Conservation (phyloP, 257 asterid species). For the Solanum raphanifolium region DNA sequence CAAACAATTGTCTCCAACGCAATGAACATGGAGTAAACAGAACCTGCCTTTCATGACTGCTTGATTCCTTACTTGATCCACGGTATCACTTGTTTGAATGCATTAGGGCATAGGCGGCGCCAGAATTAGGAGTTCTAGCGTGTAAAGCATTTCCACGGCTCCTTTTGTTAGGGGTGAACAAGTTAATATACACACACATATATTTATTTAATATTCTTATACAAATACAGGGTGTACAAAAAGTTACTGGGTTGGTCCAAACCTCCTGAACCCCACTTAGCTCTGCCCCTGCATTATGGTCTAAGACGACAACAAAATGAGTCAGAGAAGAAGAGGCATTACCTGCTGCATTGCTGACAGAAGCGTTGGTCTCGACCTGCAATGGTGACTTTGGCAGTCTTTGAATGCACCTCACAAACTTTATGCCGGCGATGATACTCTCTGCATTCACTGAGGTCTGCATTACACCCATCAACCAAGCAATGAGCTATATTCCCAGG, state of each 20-base stretch:
- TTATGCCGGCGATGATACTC: conserved; percentile 89
- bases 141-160: neutral
- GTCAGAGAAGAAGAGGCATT: neutral
- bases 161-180: neutral
- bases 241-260: neutral
- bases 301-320: neutral
- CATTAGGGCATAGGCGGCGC: neutral
- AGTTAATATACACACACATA: neutral
- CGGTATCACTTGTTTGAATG: neutral
- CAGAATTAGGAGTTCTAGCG: neutral
- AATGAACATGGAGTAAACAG: neutral
- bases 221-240: neutral
- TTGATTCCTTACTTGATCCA: neutral
- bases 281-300: neutral
- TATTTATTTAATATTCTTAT: neutral
- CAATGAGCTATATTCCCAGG: conserved; percentile 39
- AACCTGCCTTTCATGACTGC: neutral
- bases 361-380: conserved; percentile 72
- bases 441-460: conserved; percentile 71
- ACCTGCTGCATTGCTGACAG: conserved; percentile 99
- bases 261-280: too few species aligned
- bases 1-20: neutral
- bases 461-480: conserved; percentile 79
- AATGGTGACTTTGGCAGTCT: conserved; percentile 63
- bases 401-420: conserved; percentile 83